Evolutionary conservation across 1,139 yeast species (phyloP), one percentile per base, ranked within the genome.

Genomic region (Debaryomyces psychrophilus): DNA sequence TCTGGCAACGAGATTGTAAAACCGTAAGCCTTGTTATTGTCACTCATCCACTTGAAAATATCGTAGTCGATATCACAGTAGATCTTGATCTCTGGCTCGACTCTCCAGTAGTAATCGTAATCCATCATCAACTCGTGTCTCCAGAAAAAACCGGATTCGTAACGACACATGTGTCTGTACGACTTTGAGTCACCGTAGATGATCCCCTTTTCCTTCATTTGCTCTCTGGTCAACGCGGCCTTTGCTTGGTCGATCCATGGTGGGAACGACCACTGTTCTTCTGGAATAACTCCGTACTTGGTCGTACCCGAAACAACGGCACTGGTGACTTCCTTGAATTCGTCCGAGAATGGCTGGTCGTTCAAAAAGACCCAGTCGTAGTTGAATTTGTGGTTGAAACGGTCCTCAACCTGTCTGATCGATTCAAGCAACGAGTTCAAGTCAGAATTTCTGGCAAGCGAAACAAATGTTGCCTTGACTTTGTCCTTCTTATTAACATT

Each of bases 41-140:
- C 88, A 51, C 81, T 79, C 95, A 90, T 85, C 67, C 79, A 86
- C 66, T 83, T 82, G 76, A 90, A 90, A 35, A 88, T 76, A 66
- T 90, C 96, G 61, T 88, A 86, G 59, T 85, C 83, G 55, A 90
- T 74, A 63, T 89, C 93, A 73, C 96, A 90, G 64, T 70, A 85
- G 48, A 89, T 75, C 58, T 79, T 76, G 61, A 88, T 81, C 60
- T 85, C 92, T 27, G 96, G 96, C 68, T 90, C 97, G 48, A 90
- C 96, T 68, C 97, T 83, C 97, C 97, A 90, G 73, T 89, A 90
- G 71, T 83, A 90, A 54, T 85, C 89, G 65, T 85, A 90, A 36
- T 85, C 85, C 50, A 74, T 75, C 77, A 89, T 69, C 42, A 87
- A 64, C 40, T 81, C 83, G 59, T 88, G 95, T 67, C 88, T 79